phyloP scores from a whole-genome alignment of 2,329 filamentous ascomycete species.

The Sordariomycetes sp. region DNA sequence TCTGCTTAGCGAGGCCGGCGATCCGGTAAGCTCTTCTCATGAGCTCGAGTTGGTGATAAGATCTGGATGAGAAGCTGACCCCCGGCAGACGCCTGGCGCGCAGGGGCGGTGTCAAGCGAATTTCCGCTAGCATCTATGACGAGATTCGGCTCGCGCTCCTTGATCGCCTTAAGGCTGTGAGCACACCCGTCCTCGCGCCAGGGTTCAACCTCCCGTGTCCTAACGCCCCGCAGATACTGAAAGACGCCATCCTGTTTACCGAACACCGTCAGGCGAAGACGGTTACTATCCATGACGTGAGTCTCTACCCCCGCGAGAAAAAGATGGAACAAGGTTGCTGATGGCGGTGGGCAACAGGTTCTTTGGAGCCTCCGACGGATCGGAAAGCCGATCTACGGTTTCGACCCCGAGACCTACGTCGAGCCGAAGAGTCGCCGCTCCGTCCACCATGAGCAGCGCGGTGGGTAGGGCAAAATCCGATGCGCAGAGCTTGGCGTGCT shows the following conservation, averaged over 20 bases:
- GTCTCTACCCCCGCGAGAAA: conserved; percentile 12
- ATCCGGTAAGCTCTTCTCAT: background rate
- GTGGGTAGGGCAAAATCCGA: background rate
- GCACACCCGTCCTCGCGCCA: conserved; percentile 5
- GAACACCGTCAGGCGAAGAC: conserved; percentile 51
- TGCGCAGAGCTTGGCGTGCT: background rate
- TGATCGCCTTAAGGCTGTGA: conserved; percentile 34
- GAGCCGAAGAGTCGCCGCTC: conserved; percentile 11
- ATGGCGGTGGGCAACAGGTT: conserved; percentile 30
- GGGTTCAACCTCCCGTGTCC: background rate
- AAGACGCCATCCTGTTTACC: conserved; percentile 34
- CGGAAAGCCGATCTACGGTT: conserved; percentile 47
- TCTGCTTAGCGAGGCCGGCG: background rate
- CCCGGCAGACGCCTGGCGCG: conserved; percentile 54
- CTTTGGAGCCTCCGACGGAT: conserved; percentile 35
- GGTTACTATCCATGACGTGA: conserved; percentile 50
- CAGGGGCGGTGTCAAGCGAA: conserved; percentile 67
- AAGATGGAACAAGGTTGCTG: background rate
- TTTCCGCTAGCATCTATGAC: conserved; percentile 53
- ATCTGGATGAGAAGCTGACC: background rate
- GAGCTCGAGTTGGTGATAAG: background rate
- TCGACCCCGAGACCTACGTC: conserved; percentile 31
- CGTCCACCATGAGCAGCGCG: background rate
- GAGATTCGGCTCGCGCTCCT: conserved; percentile 45
- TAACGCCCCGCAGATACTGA: conserved; percentile 33